Evolutionary conservation across 176 grass and related monocot species (phyloP).

Genomic region (Pontederia paniculata): DNA sequence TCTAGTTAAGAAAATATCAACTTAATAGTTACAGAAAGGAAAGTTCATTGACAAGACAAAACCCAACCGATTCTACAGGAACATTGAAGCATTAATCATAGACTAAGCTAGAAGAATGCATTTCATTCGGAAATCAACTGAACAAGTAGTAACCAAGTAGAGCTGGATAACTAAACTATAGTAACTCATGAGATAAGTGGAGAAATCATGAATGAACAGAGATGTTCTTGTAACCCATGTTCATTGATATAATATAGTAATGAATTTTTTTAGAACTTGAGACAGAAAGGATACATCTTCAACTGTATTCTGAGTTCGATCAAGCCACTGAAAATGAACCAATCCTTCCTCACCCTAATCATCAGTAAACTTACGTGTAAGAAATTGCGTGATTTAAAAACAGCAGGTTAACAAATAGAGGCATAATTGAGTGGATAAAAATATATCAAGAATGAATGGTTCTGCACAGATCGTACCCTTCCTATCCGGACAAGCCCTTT

Average conservation of each 20-base stretch:
- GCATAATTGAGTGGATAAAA: not conserved
- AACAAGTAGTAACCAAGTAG: too few species aligned
- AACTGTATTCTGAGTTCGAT: slow-evolving; percentile 58
- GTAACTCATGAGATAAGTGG: too few species aligned
- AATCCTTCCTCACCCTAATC: slow-evolving; percentile 89
- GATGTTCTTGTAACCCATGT: too few species aligned
- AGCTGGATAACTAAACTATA: too few species aligned
- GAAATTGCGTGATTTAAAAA: slow-evolving; percentile 8
- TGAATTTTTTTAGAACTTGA: not conserved
- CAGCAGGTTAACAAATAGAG: slow-evolving; percentile 6
- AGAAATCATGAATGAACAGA: too few species aligned
- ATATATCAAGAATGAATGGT: slow-evolving; percentile 5
- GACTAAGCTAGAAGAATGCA: too few species aligned
- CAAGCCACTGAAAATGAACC: slow-evolving; percentile 96
- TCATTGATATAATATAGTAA: not conserved
- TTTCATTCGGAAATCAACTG: too few species aligned
- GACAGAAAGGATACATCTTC: slow-evolving; percentile 72
- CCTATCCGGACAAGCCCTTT: slow-evolving; percentile 93
- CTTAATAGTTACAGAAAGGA: not conserved
- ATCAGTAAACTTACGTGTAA: slow-evolving; percentile 3
- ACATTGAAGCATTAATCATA: too few species aligned
- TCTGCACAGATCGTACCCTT: slow-evolving; percentile 38
- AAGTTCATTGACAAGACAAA: not conserved
- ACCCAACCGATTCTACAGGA: not conserved
- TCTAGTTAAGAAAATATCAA: slow-evolving; percentile 38